These are phyloP conservation scores for Candida maris DNA, from an alignment of 805 yeast genomes.

Conservation along the genomic window DNA sequence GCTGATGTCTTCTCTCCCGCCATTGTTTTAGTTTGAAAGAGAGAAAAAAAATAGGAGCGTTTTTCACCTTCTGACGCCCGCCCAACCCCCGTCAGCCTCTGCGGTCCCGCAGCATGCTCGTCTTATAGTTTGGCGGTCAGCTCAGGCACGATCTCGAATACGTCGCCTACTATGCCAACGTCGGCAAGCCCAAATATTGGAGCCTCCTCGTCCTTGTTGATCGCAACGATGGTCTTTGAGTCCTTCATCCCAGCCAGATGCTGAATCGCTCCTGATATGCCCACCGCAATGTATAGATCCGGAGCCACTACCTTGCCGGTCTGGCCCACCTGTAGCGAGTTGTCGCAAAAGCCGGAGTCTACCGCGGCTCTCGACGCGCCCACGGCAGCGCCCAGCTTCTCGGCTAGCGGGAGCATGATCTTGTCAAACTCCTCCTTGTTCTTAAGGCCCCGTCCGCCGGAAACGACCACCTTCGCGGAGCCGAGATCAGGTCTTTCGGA, in stretches of 20 bases:
- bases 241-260: constrained; percentile 99
- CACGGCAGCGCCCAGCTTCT: constrained; percentile 80
- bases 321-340: constrained; percentile 95
- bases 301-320: constrained; percentile 99
- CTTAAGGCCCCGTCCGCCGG: constrained; percentile 95
- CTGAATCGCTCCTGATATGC: constrained; percentile 96
- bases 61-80: too few relatives aligned
- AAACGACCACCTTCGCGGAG: constrained; percentile 73
- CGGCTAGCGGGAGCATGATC: constrained; percentile 78
- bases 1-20: too few relatives aligned
- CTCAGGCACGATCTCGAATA: constrained; percentile 86
- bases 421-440: constrained; percentile 82
- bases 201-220: constrained; percentile 91
- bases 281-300: constrained; percentile 87
- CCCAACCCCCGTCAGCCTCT: too few relatives aligned
- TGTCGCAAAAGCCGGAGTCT: constrained; percentile 92
- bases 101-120: too few relatives aligned
- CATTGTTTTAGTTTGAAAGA: too few relatives aligned
- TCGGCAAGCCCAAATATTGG: constrained; percentile 93
- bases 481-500: constrained; percentile 90
- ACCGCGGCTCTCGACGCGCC: constrained; percentile 99
- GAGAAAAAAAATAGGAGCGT: too few relatives aligned
- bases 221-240: constrained; percentile 87
- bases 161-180: constrained; percentile 83
- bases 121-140: constrained; percentile 66